Base-by-base conservation (phyloP, 208 protist genomes). In the Spongospora subterranea region DNA sequence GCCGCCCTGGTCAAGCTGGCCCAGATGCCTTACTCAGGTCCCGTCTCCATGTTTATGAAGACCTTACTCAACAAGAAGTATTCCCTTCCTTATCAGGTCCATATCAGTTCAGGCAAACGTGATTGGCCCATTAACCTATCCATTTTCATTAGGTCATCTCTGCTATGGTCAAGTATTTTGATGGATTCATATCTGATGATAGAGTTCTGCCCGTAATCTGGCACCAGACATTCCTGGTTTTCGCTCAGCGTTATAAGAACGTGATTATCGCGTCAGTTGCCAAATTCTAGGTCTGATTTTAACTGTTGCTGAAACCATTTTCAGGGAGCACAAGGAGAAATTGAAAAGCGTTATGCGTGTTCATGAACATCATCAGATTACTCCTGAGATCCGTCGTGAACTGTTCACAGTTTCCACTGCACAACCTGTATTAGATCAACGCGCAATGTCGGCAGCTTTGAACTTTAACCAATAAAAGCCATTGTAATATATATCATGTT, bases 171-270 rank as follows among this genome's bases (percentile, higher is more conserved):
- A 91, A 92, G 0, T 91, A 94, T 91, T 94, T 93, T 45, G 77
- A 38, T 17, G 6, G 1, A 0, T 94, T 94, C 90, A n/a, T 6
- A 17, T 38, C 71, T 0, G 66, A 91, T 32, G 40, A 53, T 17
- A 0, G 46, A n/a, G 77, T 66, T 88, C 45, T 93, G 0, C 92
- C 93, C 0, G 65, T 94, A 32, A 92, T 93, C 46, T 94, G 93
- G 93, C 93, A 94, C 46, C 93, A 93, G 90, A 66, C 82, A 0
- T 66, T 91, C 13, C 92, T 93, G 60, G 45, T 91, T 40, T 91
- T 93, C 46, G 92, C 88, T 41, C 92, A 93, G 46, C 91, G 90
- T 54, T 94, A 94, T 90, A 94, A 94, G 90, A 89, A 76, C 32
- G 91, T 92, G 64, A 45, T 93, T n/a, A 91, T 90, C 11, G 0